Conservation (phyloP, 116 monocot species). For the Dioscorea cayenensis region DNA sequence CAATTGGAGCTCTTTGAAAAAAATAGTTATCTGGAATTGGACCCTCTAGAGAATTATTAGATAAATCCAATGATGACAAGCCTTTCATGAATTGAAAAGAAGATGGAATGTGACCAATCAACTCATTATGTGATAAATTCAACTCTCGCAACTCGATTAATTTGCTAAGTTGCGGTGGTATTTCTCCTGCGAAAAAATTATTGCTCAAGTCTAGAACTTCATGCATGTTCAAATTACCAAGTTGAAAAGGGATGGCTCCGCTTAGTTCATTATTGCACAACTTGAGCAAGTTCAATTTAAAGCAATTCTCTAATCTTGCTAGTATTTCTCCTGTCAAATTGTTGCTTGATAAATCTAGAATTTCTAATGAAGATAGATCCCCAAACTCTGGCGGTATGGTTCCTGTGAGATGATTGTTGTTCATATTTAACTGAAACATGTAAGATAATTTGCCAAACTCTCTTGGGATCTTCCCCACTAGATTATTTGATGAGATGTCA, state of each 20-base stretch:
- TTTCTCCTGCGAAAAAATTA: constrained; percentile 20
- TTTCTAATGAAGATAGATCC: constrained; percentile 6
- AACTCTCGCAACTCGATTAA: constrained; percentile 7
- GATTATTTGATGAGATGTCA: constrained; percentile 21
- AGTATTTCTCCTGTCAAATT: constrained; percentile 19
- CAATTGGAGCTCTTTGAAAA: constrained; percentile 6
- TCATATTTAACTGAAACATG: constrained; percentile 13
- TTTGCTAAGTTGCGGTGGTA: constrained; percentile 16
- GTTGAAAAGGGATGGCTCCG: constrained; percentile 19
- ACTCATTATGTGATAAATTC: constrained; percentile 27
- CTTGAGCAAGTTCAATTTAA: constrained; percentile 2
- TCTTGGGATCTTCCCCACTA: constrained; percentile 17
- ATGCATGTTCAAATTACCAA: constrained; percentile 17
- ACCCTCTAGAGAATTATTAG: constrained; percentile 20
- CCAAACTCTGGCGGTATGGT: constrained; percentile 19
- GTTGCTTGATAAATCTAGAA: constrained; percentile 23
- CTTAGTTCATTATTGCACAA: constrained; percentile 19
- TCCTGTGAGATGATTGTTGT: constrained; percentile 17
- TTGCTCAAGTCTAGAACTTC: constrained; percentile 21
- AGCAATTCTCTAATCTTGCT: constrained; percentile 11
- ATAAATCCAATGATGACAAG: constrained; percentile 15
- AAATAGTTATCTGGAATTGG: constrained; percentile 8
- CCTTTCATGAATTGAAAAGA: constrained; percentile 11
- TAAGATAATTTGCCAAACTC: not conserved
- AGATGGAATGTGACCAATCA: constrained; percentile 17